phyloP scores from a whole-genome alignment of 495 filamentous ascomycete genomes.

The Aspergillus kassunensis region DNA sequence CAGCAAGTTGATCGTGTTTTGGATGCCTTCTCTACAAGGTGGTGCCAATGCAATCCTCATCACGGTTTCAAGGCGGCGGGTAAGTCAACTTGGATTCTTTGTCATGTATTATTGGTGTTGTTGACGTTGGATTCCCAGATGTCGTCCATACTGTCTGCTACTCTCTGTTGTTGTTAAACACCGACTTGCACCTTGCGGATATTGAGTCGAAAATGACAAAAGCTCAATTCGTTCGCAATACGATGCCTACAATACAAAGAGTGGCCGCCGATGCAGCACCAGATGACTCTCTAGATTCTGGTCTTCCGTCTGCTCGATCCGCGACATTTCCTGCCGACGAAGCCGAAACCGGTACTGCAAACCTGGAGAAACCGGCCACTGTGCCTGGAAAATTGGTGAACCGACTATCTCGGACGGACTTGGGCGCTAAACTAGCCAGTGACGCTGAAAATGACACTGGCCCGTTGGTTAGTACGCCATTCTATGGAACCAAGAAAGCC shows the following conservation, averaged over 20 bases:
- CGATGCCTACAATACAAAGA: conserved; percentile 80
- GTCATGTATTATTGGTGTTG: no score
- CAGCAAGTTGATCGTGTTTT: conserved; percentile 96
- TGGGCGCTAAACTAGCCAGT: conserved; percentile 27
- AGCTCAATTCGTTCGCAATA: conserved; percentile 93
- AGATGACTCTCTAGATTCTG: conserved; percentile 46
- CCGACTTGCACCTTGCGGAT: conserved; percentile 90
- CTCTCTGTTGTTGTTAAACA: conserved; percentile 91
- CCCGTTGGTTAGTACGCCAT: conserved; percentile 74
- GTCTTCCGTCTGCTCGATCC: conserved; percentile 18
- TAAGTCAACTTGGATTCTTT: conserved; percentile 38
- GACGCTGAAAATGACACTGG: conserved; percentile 36
- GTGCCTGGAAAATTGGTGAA: conserved; percentile 22
- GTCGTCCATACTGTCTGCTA: conserved; percentile 98
- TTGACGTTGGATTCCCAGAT: no score
- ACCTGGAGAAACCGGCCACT: conserved; percentile 18
- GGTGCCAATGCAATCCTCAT: conserved; percentile 91
- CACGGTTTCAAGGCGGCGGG: conserved; percentile 90
- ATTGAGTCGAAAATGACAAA: conserved; percentile 96
- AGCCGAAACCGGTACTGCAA: conserved; percentile 12
- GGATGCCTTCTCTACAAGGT: conserved; percentile 78
- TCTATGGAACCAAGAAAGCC: conserved; percentile 68
- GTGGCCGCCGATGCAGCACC: conserved; percentile 67
- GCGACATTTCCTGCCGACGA: conserved; percentile 25
- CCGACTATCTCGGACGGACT: conserved; percentile 23